Conservation (phyloP, 176 grass and related monocot species). For the Hsuehochloa calcarea region DNA sequence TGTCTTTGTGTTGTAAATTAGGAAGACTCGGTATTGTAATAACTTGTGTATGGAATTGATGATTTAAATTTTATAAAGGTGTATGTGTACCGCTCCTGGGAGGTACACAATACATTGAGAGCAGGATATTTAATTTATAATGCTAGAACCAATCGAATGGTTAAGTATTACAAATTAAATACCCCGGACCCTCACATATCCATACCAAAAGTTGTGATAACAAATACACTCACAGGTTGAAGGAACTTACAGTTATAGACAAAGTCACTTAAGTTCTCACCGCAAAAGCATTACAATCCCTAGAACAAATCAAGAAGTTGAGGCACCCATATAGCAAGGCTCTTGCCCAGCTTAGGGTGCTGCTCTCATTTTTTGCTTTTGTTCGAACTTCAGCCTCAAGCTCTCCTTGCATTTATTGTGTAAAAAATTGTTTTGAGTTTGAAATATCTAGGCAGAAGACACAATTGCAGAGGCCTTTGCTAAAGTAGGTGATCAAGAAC, state of each 20-base stretch:
- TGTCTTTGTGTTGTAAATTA: no score
- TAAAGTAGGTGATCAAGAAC: conserved; percentile 59
- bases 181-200: no score
- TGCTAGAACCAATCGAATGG: no score
- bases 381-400: not conserved
- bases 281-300: conserved; percentile 50
- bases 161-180: no score
- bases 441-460: conserved; percentile 64
- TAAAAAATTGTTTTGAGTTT: not conserved
- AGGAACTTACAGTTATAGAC: conserved; percentile 42
- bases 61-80: no score
- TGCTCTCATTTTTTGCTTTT: conserved; percentile 16
- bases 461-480: conserved; percentile 63
- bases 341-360: conserved; percentile 67
- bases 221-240: conserved; percentile 49
- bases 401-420: conserved; percentile 4
- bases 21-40: no score
- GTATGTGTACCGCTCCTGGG: no score
- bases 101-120: no score
- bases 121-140: no score
- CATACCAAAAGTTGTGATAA: conserved; percentile 4
- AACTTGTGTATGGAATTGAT: no score
- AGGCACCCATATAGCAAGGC: conserved; percentile 82
- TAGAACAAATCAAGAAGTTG: conserved; percentile 59
- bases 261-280: conserved; percentile 12